phyloP scores from a whole-genome alignment of 2,329 filamentous ascomycete species.

The Scleromitrula shiraiana region DNA sequence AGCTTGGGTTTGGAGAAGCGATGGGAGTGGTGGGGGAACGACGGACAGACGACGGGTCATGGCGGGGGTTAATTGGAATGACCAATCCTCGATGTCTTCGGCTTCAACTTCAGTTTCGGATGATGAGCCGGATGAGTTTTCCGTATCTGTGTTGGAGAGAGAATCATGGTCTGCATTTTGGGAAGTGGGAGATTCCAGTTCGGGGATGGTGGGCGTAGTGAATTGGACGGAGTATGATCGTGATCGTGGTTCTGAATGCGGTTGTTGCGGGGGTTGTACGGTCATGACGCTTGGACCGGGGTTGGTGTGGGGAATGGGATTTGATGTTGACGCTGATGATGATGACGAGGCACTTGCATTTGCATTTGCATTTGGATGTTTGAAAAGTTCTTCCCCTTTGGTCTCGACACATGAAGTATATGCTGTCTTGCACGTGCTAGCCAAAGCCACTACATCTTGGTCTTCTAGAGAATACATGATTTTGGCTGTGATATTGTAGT shows the following conservation, averaged over 20 bases:
- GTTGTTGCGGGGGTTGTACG: background rate
- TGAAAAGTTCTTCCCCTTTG: background rate
- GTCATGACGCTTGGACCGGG: background rate
- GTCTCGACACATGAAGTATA: background rate
- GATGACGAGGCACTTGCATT: too few species aligned
- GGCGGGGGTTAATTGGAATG: conserved; percentile 7
- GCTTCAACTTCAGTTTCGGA: conserved; percentile 3
- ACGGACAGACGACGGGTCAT: conserved; percentile 7
- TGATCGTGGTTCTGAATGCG: background rate
- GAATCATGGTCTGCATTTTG: conserved; percentile 15
- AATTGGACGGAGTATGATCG: too few species aligned
- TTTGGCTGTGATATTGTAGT: background rate
- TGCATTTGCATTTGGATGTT: background rate
- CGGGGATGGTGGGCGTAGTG: background rate
- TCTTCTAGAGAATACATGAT: background rate
- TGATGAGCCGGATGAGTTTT: conserved; percentile 10
- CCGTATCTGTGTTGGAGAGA: conserved; percentile 19
- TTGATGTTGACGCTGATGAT: background rate
- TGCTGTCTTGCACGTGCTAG: background rate
- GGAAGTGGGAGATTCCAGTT: conserved; percentile 7
- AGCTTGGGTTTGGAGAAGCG: background rate
- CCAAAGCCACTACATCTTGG: background rate
- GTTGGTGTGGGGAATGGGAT: background rate
- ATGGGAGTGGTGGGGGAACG: conserved; percentile 8
- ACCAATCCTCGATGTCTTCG: background rate